These are phyloP conservation scores for Pestalotiopsis sp. DNA, from an alignment of 2,329 filamentous ascomycete genomes.

Conservation along the genomic window DNA sequence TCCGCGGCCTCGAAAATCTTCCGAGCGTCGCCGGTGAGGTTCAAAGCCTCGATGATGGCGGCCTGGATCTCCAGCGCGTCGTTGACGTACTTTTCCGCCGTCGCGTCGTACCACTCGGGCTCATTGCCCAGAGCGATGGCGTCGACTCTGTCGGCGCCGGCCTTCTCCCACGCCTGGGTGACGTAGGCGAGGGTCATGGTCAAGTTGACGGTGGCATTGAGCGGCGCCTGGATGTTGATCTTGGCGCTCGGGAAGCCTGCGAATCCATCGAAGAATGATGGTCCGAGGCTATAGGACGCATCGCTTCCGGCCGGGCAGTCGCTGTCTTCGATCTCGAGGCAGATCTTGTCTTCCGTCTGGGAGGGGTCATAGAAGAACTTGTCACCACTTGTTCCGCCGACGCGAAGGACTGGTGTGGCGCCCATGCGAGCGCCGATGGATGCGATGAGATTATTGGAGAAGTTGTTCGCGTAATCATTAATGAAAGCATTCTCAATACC, in stretches of 20 bases:
- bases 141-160: constrained; percentile 1
- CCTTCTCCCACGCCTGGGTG: neutral
- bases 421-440: constrained; percentile 12
- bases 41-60: constrained; percentile 11
- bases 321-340: neutral
- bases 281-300: constrained; percentile 10
- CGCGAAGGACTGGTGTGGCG: constrained; percentile 6
- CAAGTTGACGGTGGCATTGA: constrained; percentile 4
- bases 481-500: constrained; percentile 16
- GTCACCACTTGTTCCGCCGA: constrained; percentile 18
- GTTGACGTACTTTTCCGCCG: constrained; percentile 8
- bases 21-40: constrained; percentile 3
- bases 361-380: constrained; percentile 11
- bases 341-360: constrained; percentile 11
- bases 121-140: constrained; percentile 17
- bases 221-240: constrained; percentile 15
- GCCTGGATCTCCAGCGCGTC: constrained; percentile 8
- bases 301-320: constrained; percentile 12
- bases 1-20: constrained; percentile 14
- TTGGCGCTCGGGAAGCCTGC: constrained; percentile 10
- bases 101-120: constrained; percentile 14
- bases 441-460: constrained; percentile 14
- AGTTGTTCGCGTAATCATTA: constrained; percentile 14
- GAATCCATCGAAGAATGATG: constrained; percentile 15
- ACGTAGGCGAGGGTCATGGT: constrained; percentile 14